Base-by-base conservation (phyloP, 352 stramenopile species). In the Phytophthora pinifolia region DNA sequence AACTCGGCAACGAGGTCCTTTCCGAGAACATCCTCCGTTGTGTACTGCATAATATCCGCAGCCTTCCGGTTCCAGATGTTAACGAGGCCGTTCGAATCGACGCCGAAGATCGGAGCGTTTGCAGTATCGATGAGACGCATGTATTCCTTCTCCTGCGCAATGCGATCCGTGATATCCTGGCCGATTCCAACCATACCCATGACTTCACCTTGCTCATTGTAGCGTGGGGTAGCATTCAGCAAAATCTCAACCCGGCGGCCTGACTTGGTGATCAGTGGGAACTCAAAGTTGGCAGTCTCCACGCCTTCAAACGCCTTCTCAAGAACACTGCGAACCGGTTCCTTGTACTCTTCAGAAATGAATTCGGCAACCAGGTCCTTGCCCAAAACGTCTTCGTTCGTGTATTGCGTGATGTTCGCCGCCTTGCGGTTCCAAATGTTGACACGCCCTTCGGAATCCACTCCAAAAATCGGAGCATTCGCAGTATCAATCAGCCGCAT, bases 41-140 rank as follows among this genome's bases (percentile, higher is more conserved):
- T 63, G 41, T 77, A 83, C 43, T 79, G 67, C 50, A 65, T 84
- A 36, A 84, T 76, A 9, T 76, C 65, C 8, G 67, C 68, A n/a
- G 70, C 70, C 43, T 74, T 76, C 1, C 50, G 44, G 50, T 84
- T 84, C 74, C 74, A 85, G 45, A 80, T 79, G 43, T 82, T 85
- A 7, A 85, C 72, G 6, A 22, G 33, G 0, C 72, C 73, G 15
- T 85, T 58, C 2, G 36, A 44, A 42, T 88, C 74, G 20, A 85
- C 66, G 34, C 74, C 77, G 38, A 64, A 64, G 25, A 64, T 64
- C 9, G 55, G 55, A 6, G 55, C 65, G 49, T 88, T 86, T 3
- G 78, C 75, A 22, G 67, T 81, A 44, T 88, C 78, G 20, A 64
- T 64, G 17, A 64, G 17, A 13, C 56, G 42, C 8, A 30, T 58